Evolutionary conservation across 495 filamentous ascomycete species (phyloP), one percentile per base, ranked within the genome.

Genomic region (Penicillium arizonense): DNA sequence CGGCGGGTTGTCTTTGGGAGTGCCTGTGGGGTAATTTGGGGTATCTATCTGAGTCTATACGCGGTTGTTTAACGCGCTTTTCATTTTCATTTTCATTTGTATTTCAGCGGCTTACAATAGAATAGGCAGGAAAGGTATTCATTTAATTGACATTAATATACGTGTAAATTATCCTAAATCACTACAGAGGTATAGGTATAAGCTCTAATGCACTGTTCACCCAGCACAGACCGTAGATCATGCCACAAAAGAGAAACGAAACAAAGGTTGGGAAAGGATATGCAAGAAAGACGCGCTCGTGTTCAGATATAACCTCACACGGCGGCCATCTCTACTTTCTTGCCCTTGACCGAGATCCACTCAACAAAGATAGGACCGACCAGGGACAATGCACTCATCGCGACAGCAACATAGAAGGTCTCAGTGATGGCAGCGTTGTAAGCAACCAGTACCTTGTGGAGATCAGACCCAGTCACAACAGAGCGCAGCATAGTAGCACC

Each of bases 331-430:
- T 89, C 86, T 47, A 90, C 75, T 53, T 88, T 87, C 82, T 88
- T 91, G 2, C 87, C 90, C 76, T 92, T 93, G 16, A 96, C 89
- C 36, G 80, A 87, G 59, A 80, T 82, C 91, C 90, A 96, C 69
- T 94, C 82, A 8, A 91, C 73, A 5, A 77, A 71, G 3, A 79
- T 57, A 3, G 78, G 73, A 1, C 83, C 88, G 42, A 93, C 16
- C 4, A 90, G 72, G 4, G 82, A 80, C 0, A 87, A 40, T 8
- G 75, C 77, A 8, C 78, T 75, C 71, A 89, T 78, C 0, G 85
- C 87, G 11, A 87, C 75, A 57, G 78, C 76, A 0, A 91, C 85
- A 49, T 87, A 81, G 69, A 88, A 96, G 0, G 84, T 79, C 44
- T 82, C 62, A 3, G 78, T 84, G 24, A 96, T 61, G 0, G 88